Evolutionary conservation across 192 early-diverging fungal species (phyloP).

Genomic region (Coemansia sp.): DNA sequence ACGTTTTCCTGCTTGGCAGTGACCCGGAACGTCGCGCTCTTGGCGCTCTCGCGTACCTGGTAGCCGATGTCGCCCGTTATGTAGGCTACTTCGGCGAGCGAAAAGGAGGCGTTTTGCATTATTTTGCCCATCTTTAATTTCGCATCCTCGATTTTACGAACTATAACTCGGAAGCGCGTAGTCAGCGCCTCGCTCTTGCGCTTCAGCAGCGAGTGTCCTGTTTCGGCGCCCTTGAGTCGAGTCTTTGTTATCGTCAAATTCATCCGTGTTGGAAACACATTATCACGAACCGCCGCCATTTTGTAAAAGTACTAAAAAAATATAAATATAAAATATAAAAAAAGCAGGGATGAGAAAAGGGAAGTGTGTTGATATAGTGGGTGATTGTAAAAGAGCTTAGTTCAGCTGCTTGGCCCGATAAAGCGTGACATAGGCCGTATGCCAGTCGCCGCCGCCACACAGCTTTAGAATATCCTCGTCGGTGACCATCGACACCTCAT

Average conservation of each 20-base stretch:
- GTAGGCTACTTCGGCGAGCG: conserved; percentile 95
- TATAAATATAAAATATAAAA: background rate
- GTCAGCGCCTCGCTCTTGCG: conserved; percentile 97
- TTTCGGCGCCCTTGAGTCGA: conserved; percentile 95
- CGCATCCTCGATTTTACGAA: conserved; percentile 97
- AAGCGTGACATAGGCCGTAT: conserved; percentile 84
- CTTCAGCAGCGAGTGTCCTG: conserved; percentile 96
- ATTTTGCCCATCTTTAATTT: conserved; percentile 99
- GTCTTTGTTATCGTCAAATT: conserved; percentile 93
- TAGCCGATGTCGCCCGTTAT: conserved; percentile 97
- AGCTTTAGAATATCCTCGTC: conserved; percentile 88
- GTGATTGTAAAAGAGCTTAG: conserved; percentile 3
- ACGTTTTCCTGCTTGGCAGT: conserved; percentile 95
- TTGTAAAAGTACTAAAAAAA: conserved; percentile 1
- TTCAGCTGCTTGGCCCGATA: conserved; percentile 75
- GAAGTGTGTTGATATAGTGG: background rate
- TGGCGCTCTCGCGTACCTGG: conserved; percentile 93
- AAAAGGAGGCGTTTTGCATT: conserved; percentile 97
- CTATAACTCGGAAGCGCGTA: conserved; percentile 89
- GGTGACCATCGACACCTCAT: conserved; percentile 80
- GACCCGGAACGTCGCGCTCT: conserved; percentile 88
- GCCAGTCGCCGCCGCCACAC: conserved; percentile 86
- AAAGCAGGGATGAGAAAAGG: background rate
- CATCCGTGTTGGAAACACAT: conserved; percentile 97
- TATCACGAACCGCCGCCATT: conserved; percentile 75